Base-by-base conservation (phyloP, 192 early-diverging fungal species). In the Backusella westeae region DNA sequence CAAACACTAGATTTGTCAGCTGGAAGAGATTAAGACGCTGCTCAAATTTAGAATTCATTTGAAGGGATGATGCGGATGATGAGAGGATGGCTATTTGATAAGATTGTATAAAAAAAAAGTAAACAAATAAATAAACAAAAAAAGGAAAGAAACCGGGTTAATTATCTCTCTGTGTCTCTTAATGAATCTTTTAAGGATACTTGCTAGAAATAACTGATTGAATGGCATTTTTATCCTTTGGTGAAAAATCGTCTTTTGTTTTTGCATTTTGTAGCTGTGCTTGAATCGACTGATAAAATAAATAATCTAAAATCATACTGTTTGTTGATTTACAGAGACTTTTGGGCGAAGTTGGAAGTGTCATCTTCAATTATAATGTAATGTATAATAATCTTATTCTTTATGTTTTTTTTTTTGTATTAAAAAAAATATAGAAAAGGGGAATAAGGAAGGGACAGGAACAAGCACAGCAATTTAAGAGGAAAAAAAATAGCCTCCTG, bases 1-100 rank as follows among this genome's bases (percentile, higher is more conserved):
- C 85, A 84, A 88, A 85, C 35, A 86, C 76, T 75, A 88, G 77
- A 39, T 86, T 86, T n/a, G 87, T 88, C 32, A 86, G 46, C 41
- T 88, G 87, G 73, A 85, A 86, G 46, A 88, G 82, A 68, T 86
- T 79, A 21, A 88, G 75, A 12, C 87, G 83, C n/a, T 86, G 85
- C 49, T 86, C 86, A 49, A 88, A 80, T 38, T 85, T 78, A 38
- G 75, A 71, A 68, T 83, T 80, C 52, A 84, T 70, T 42, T 80
- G 80, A 17, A 84, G 56, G 56, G 56, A 63, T 63, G 56, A 63
- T 26, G 56, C 56, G 23, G 56, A 29, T 63, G 56, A 63, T 63
- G 56, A 63, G 56, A 80, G 29, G 71, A 72, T 21, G 66, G 81
- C 29, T 68, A 59, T 63, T 72, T 74, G 65, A 68, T 75, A 1